phyloP scores from a whole-genome alignment of 1,284 basidiomycete genomes.

The Paramarasmius palmivorus region DNA sequence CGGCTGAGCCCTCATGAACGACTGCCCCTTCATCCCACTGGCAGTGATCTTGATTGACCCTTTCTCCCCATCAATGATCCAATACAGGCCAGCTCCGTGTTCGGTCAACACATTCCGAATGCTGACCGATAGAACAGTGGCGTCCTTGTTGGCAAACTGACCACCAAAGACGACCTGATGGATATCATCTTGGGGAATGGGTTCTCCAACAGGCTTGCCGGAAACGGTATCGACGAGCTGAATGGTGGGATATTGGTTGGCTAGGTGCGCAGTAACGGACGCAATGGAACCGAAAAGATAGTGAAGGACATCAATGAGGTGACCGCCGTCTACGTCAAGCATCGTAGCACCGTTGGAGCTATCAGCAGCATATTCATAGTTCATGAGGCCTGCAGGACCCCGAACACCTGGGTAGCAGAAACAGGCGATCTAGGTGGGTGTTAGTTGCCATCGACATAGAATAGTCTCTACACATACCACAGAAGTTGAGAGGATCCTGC shows the following conservation, averaged over 20 bases:
- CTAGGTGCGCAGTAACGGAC: constrained; percentile 11
- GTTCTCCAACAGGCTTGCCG: constrained; percentile 5
- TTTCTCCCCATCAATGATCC: constrained; percentile 10
- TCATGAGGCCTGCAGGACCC: background rate
- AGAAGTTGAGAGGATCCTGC: constrained; percentile 13
- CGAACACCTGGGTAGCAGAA: background rate
- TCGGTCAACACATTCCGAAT: constrained; percentile 2
- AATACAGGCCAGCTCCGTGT: constrained; percentile 1
- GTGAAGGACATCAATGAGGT: constrained; percentile 13
- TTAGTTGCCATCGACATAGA: background rate
- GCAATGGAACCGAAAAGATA: constrained; percentile 14
- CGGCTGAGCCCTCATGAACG: constrained; percentile 1
- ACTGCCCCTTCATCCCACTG: too few relatives aligned
- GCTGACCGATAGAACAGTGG: background rate
- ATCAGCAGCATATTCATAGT: background rate
- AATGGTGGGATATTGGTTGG: background rate
- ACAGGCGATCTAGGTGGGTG: background rate
- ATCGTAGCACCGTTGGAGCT: constrained; percentile 9
- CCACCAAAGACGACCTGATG: constrained; percentile 1
- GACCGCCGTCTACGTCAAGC: constrained; percentile 11
- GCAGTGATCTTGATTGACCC: background rate
- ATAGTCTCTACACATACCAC: constrained; percentile 8
- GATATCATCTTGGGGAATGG: background rate
- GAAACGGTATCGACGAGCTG: background rate
- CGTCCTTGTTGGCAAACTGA: background rate